Evolutionary conservation across 257 asterid genomes (phyloP).

Genomic region (Solanum dulcamara): DNA sequence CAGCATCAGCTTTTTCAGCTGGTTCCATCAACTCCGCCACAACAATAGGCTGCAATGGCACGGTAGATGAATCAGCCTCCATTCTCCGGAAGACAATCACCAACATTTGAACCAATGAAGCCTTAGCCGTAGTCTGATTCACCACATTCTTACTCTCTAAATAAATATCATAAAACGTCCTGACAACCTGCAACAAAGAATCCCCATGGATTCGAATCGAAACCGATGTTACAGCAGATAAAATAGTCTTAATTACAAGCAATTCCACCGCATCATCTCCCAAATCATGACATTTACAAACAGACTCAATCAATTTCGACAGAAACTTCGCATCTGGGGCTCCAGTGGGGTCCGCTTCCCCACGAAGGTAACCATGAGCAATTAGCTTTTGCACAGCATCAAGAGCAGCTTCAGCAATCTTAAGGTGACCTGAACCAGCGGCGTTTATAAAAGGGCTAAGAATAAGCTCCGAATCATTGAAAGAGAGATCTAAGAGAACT

Average conservation of each 20-base stretch:
- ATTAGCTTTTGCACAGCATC: constrained; percentile 89
- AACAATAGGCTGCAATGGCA: constrained; percentile 90
- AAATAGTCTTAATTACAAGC: constrained; percentile 67
- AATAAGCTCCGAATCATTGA: constrained; percentile 58
- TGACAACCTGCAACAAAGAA: constrained; percentile 73
- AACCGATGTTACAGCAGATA: constrained; percentile 78
- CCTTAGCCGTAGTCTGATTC: constrained; percentile 94
- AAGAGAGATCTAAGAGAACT: constrained; percentile 61
- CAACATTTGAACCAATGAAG: constrained; percentile 91
- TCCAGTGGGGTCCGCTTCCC: constrained; percentile 78
- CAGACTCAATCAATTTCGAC: constrained; percentile 62
- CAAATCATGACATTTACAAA: constrained; percentile 81
- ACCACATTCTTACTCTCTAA: constrained; percentile 81
- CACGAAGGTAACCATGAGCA: constrained; percentile 78
- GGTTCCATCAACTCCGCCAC: constrained; percentile 96
- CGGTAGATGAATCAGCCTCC: constrained; percentile 98
- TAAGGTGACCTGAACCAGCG: constrained; percentile 43
- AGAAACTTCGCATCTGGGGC: constrained; percentile 63
- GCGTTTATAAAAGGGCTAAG: constrained; percentile 78
- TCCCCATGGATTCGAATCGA: constrained; percentile 84
- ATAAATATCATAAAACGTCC: constrained; percentile 85
- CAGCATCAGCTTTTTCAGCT: constrained; percentile 67
- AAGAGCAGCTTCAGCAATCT: constrained; percentile 79
- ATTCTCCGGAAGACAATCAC: constrained; percentile 93
- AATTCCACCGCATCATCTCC: constrained; percentile 77